Evolutionary conservation across 768 basidiomycete genomes (phyloP).

Genomic region (Rhodotorula graminis): DNA sequence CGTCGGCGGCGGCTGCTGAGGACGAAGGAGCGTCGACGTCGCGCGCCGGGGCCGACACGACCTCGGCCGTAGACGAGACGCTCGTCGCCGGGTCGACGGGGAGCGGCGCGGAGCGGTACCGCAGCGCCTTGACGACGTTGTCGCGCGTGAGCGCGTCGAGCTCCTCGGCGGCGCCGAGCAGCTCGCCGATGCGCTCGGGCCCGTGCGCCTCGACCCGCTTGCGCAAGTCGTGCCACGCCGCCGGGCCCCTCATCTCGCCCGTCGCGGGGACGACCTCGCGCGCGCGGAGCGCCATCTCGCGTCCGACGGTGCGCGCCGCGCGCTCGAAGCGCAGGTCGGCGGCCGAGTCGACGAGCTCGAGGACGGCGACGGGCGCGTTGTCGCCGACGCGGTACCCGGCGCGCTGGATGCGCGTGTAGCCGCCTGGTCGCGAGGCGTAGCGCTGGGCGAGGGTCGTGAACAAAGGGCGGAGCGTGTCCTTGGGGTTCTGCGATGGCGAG

Average conservation of each 20-base stretch:
- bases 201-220: constrained; percentile 17
- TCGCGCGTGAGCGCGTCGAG: constrained; percentile 33
- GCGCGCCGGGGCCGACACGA: not conserved
- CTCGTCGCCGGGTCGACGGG: not conserved
- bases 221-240: constrained; percentile 12
- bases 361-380: constrained; percentile 83
- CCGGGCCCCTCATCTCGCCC: not conserved
- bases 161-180: not conserved
- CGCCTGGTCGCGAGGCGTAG: constrained; percentile 76
- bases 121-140: constrained; percentile 40
- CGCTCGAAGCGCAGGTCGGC: constrained; percentile 81
- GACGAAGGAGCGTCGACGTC: not conserved
- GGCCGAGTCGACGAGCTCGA: constrained; percentile 93
- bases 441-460: constrained; percentile 73
- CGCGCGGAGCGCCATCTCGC: constrained; percentile 56
- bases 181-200: not conserved
- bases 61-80: constrained; percentile 1
- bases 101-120: constrained; percentile 19
- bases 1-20: too few relatives aligned
- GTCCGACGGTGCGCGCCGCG: constrained; percentile 78
- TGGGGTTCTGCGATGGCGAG: constrained; percentile 49
- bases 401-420: constrained; percentile 90
- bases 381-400: constrained; percentile 86
- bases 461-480: constrained; percentile 68
- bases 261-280: constrained; percentile 8